Conservation (phyloP, 306 rosid genomes). For the Oxytropis ochrocephala region DNA sequence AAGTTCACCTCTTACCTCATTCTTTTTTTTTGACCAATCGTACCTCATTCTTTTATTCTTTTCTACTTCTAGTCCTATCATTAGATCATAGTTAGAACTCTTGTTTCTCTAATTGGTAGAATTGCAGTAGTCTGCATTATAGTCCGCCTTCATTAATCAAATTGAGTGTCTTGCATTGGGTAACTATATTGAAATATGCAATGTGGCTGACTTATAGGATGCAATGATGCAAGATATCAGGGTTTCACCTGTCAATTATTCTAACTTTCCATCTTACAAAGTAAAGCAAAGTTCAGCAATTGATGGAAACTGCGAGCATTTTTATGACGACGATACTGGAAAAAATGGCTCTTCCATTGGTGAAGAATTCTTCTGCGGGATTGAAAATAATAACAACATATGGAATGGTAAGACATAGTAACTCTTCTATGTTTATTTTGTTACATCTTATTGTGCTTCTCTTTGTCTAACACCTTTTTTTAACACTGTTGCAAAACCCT, state of each 20-base stretch:
- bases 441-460: not conserved
- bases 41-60: not conserved
- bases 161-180: not conserved
- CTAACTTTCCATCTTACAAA: slow-evolving; percentile 43
- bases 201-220: slow-evolving; percentile 51
- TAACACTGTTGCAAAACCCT: not conserved
- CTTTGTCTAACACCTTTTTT: not conserved
- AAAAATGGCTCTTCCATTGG: slow-evolving; percentile 29
- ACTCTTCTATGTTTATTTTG: not conserved
- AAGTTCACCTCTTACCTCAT: not conserved
- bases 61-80: not conserved
- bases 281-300: slow-evolving; percentile 27
- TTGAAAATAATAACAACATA: slow-evolving; percentile 31
- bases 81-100: not conserved
- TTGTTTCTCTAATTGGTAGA: not conserved
- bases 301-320: slow-evolving; percentile 24
- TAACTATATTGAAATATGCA: slow-evolving; percentile 10
- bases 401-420: slow-evolving; percentile 53
- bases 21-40: no score
- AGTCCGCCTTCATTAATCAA: slow-evolving; percentile 14
- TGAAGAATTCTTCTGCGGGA: slow-evolving; percentile 33
- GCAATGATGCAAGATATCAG: slow-evolving; percentile 45
- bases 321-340: slow-evolving; percentile 26
- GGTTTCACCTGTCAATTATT: slow-evolving; percentile 30
- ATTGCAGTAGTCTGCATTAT: not conserved